Conservation (phyloP, 148 eudicot genomes). For the Talinum fruticosum region DNA sequence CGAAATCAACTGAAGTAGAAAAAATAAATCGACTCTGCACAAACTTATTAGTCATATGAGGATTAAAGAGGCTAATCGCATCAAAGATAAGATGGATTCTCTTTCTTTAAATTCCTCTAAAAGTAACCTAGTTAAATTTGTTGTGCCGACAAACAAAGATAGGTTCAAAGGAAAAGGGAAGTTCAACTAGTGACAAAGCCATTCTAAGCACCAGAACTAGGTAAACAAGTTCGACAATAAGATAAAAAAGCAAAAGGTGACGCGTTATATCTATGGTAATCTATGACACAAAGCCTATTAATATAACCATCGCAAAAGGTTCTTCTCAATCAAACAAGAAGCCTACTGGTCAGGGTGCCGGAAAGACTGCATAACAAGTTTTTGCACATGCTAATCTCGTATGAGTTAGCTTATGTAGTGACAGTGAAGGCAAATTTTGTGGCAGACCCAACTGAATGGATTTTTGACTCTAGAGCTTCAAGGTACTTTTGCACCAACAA, state of each 20-base stretch:
- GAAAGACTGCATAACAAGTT: too few species aligned
- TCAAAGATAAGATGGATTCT: not conserved
- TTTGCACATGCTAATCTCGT: not conserved
- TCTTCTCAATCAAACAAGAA: too few species aligned
- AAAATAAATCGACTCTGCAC: too few species aligned
- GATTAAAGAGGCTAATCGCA: too few species aligned
- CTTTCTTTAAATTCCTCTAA: not conserved
- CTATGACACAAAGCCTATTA: not conserved
- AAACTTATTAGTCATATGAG: too few species aligned
- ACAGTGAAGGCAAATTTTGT: not conserved
- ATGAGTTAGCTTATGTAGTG: not conserved
- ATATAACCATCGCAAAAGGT: not conserved
- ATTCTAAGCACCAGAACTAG: not conserved
- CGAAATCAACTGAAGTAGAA: too few species aligned
- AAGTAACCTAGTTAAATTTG: not conserved
- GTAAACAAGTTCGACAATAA: not conserved
- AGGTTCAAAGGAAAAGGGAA: not conserved
- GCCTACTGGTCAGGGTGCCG: too few species aligned
- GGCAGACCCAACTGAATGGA: not conserved
- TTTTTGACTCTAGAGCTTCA: not conserved
- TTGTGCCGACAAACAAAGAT: not conserved
- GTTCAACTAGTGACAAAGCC: too few species aligned
- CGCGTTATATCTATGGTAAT: not conserved
- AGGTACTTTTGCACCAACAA: not conserved
- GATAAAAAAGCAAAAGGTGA: not conserved